Base-by-base conservation (phyloP, 768 basidiomycete genomes). In the Mycena galopus region DNA sequence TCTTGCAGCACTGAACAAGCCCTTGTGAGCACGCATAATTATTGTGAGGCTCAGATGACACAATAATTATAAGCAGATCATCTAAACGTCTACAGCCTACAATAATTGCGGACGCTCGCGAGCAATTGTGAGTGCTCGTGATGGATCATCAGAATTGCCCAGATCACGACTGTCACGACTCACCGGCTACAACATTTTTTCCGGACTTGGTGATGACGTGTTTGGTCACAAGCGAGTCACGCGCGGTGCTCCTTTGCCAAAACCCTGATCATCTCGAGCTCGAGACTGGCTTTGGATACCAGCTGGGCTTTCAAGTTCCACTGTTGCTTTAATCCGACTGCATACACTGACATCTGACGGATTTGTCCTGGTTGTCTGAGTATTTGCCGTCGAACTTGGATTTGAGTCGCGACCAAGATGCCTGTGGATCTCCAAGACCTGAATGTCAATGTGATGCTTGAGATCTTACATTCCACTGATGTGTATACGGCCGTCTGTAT, bases 101-200 rank as follows among this genome's bases (percentile, higher is more conserved):
- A 35, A 53, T 19, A 64, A n/a, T 50, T 50, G 47, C 23, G n/a
- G 30, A 23, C 47, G 21, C 47, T 50, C 21, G n/a, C 23, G n/a
- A 50, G 47, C n/a, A n/a, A 50, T 50, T 50, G 47, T 50, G 47
- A 50, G 29, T 19, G 61, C 29, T 4, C 21, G 47, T 50, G 47
- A 50, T 50, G 21, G 21, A n/a, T n/a, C 32, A 64, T 37, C 29
- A 50, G 62, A 8, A 23, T 64, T 51, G 62, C 44, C 27, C 30
- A 53, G 30, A 64, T 64, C 47, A 51, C 30, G 44, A 64, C 29
- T 21, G 30, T 35, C 47, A 33, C 47, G n/a, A n/a, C n/a, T n/a
- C n/a, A n/a, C 62, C 30, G 47, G 59, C 27, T 7, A 27, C 44
- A 61, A 17, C 59, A 42, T 27, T 42, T 61, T 61, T 61, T 44